phyloP scores from a whole-genome alignment of 106 monocot genomes.

The Dendrobium chrysotoxum region DNA sequence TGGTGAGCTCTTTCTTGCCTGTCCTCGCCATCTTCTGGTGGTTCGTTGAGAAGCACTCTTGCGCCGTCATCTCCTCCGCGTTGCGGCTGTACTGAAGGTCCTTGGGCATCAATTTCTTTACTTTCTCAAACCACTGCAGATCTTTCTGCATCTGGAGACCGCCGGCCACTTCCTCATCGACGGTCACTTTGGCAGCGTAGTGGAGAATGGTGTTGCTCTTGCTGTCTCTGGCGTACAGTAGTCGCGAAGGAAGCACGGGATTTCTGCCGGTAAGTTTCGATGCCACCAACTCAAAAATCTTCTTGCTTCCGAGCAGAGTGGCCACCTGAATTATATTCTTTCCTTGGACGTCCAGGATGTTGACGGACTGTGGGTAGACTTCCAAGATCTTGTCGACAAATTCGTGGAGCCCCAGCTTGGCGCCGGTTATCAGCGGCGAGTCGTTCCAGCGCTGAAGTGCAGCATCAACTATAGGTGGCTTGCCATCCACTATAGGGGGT shows the following conservation, averaged over 20 bases:
- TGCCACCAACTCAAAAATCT: conserved; percentile 15
- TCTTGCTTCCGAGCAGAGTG: conserved; percentile 10
- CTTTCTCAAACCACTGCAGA: conserved; percentile 27
- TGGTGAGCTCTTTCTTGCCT: conserved; percentile 7
- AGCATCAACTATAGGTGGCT: too few relatives aligned
- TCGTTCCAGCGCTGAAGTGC: conserved; percentile 10
- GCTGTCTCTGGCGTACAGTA: conserved; percentile 6
- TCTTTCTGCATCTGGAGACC: conserved; percentile 24
- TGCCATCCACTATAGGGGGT: not conserved
- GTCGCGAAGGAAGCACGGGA: conserved; percentile 15
- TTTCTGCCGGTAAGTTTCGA: not conserved
- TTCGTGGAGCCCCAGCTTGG: conserved; percentile 17
- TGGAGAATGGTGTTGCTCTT: conserved; percentile 25
- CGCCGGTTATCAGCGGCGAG: conserved; percentile 15
- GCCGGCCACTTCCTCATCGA: not conserved
- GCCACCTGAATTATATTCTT: conserved; percentile 24
- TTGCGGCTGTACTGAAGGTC: conserved; percentile 28
- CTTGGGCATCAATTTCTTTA: conserved; percentile 20
- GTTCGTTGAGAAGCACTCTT: conserved; percentile 23
- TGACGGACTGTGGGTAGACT: conserved; percentile 13
- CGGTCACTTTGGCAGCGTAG: conserved; percentile 15
- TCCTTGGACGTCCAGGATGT: not conserved
- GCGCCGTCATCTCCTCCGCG: conserved; percentile 19
- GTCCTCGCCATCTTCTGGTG: conserved; percentile 23
- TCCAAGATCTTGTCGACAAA: conserved; percentile 16